Conservation (phyloP, 2,329 filamentous ascomycete species). For the Colletotrichum zoysiae region DNA sequence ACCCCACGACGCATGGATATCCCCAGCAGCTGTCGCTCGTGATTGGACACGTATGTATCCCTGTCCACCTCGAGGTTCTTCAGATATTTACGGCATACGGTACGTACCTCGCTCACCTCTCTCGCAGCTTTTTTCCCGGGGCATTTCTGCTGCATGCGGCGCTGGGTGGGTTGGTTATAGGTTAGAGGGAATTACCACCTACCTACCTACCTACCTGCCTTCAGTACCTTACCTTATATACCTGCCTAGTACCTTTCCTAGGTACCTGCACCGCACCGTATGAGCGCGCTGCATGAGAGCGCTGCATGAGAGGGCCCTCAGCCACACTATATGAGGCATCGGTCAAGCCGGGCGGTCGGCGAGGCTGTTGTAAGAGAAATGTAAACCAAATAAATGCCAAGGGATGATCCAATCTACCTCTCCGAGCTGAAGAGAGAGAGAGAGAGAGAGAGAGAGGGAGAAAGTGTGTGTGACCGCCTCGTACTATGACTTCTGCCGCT, state of each 20-base stretch:
- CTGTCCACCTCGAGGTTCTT: background rate
- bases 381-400: background rate
- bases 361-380: background rate
- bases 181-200: too few relatives aligned
- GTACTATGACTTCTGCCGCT: background rate
- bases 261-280: too few relatives aligned
- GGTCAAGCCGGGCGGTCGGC: background rate
- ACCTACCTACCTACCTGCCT: too few relatives aligned
- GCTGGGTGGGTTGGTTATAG: too few relatives aligned
- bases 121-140: constrained; percentile 7
- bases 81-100: constrained; percentile 17
- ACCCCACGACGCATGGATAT: constrained; percentile 33
- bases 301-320: background rate
- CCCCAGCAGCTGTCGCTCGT: background rate
- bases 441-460: background rate
- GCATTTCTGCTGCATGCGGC: constrained; percentile 19
- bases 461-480: too few relatives aligned
- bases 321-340: constrained; percentile 3
- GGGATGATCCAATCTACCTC: background rate
- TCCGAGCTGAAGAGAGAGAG: background rate
- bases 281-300: background rate
- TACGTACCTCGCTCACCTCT: constrained; percentile 14
- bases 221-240: too few relatives aligned
- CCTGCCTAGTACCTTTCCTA: too few relatives aligned
- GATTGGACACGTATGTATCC: background rate